A percentile compares a stretch with the other conserved stretches of the same genome.
Evolutionary conservation across 208 protist species (phyloP).

Genomic region (Borovskyia barvae): DNA sequence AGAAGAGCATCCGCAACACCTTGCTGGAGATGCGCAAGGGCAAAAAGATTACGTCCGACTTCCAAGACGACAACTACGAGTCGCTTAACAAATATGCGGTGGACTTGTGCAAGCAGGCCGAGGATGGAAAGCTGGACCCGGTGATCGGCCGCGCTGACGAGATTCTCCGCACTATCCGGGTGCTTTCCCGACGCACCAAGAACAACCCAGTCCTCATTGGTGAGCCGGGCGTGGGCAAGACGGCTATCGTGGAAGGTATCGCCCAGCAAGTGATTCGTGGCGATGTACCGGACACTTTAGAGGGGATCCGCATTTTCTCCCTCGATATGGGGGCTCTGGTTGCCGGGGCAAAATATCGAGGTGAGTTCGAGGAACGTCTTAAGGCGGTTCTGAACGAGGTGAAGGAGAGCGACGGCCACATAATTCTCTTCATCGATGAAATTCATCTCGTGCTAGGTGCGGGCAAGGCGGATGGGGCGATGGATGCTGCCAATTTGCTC

Average conservation of each 20-base stretch:
- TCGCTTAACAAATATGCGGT: conserved; percentile 97
- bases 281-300: conserved; percentile 90
- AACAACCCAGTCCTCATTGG: conserved; percentile 99
- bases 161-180: conserved; percentile 97
- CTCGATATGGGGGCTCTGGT: conserved; percentile 99
- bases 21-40: conserved; percentile 83
- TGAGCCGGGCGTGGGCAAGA: conserved; percentile 94
- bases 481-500: conserved; percentile 99
- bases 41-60: conserved; percentile 80
- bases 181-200: conserved; percentile 98
- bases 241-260: conserved; percentile 92
- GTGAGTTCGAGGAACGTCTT: conserved; percentile 99
- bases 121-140: conserved; percentile 96
- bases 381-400: conserved; percentile 99
- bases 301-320: conserved; percentile 79
- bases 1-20: conserved; percentile 54
- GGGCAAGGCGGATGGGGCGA: conserved; percentile 92
- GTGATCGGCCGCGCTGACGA: conserved; percentile 99
- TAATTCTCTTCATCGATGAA: conserved; percentile 99
- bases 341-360: conserved; percentile 98
- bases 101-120: conserved; percentile 94
- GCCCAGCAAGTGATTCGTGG: conserved; percentile 92
- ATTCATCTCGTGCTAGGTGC: conserved; percentile 98
- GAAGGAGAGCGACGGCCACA: conserved; percentile 90
- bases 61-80: conserved; percentile 85